Conservation (phyloP, 257 asterid species). For the Nicotiana undulata region DNA sequence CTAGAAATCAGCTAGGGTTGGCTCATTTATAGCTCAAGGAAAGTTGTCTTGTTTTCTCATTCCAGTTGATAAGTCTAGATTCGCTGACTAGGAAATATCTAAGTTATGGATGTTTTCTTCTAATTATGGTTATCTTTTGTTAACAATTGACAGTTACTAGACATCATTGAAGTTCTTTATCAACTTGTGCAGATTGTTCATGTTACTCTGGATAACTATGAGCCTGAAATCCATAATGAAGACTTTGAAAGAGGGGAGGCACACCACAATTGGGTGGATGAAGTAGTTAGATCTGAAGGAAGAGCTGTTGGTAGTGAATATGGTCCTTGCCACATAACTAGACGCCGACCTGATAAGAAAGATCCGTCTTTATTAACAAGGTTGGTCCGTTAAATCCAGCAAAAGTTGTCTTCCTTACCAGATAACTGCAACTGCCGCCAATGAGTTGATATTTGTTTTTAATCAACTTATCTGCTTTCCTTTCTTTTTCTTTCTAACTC, state of each 20-base stretch:
- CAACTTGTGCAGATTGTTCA: constrained; percentile 53
- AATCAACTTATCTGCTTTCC: neutral
- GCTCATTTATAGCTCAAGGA: neutral
- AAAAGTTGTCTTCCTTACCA: neutral
- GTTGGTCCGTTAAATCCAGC: constrained; percentile 26
- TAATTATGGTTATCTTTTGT: neutral
- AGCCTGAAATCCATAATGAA: constrained; percentile 42
- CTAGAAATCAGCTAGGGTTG: neutral
- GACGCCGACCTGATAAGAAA: constrained; percentile 64
- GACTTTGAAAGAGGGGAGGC: constrained; percentile 67
- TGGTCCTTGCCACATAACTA: constrained; percentile 50
- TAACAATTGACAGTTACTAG: neutral
- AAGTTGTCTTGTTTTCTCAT: neutral
- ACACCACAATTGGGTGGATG: constrained; percentile 96
- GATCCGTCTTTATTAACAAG: constrained; percentile 70
- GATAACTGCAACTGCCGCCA: neutral
- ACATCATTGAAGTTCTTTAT: constrained; percentile 8
- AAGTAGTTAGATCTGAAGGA: constrained; percentile 88
- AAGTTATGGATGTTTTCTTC: neutral
- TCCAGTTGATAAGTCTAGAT: neutral
- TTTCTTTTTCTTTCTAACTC: constrained; percentile 8
- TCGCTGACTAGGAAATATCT: neutral
- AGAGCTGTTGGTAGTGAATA: constrained; percentile 63
- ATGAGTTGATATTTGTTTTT: neutral
- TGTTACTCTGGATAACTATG: constrained; percentile 71